Base-by-base conservation (phyloP, 805 yeast species). In the Teunomyces atbi region DNA sequence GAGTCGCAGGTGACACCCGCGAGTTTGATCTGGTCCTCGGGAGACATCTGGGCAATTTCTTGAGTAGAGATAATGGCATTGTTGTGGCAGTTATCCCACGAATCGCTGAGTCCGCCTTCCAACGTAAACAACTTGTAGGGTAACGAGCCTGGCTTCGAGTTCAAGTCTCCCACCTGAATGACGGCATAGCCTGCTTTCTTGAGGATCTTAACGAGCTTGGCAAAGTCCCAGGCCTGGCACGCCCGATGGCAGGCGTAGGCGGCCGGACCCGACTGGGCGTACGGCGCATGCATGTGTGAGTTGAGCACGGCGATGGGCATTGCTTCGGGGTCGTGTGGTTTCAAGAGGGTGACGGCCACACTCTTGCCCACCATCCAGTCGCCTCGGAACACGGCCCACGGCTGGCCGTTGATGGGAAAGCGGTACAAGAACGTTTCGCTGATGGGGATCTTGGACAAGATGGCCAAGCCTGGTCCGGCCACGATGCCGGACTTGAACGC, bases 201-300 rank as follows among this genome's bases (percentile, higher is more conserved):
- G 39, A 91, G 76, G 30, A 82, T 64, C 13, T 74, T 74, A 1
- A 86, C 82, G 29, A 90, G 49, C 43, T 81, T 78, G 28, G 94
- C 77, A 62, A 94, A 79, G 62, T 91, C 97, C 98, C 98, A 94
- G 0, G 98, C 97, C 65, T 94, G 99, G 47, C 94, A 80, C 0
- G 97, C 83, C 41, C 99, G 73, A 60, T 94, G 98, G 55, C 96
- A 87, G 3, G 83, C 73, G 60, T 94, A 94, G 2, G 91, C 86
- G 2, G 95, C 95, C 64, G 90, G 96, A 2, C 98, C 98, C 0
- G 71, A 66, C 13, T 68, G 58, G 1, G 94, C 77, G 60, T 94
- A 94, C 0, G 99, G 99, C 1, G 99, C 99, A 65, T 94, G 99
- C 94, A 94, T 85, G 63, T 94, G 99, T 13, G 96, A 84, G 60